Conservation (phyloP, 768 basidiomycete genomes). For the Cystofilobasidium ferigula region DNA sequence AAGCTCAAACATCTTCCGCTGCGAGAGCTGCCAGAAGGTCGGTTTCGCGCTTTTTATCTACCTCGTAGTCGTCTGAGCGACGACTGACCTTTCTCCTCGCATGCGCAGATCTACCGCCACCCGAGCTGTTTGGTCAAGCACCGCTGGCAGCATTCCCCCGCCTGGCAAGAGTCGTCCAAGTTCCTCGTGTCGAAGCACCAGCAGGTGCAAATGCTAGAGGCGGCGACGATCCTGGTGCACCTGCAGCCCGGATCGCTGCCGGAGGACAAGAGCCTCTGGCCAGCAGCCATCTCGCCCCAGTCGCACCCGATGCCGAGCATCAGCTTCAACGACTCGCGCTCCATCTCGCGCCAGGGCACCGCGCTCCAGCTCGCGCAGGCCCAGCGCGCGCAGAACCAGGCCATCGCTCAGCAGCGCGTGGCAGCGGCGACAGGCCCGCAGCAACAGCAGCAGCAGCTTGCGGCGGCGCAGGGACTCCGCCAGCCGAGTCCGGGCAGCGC, state of each 20-base stretch:
- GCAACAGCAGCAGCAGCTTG: not conserved
- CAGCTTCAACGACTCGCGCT: conserved; percentile 27
- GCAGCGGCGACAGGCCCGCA: no score
- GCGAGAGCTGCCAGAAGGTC: conserved; percentile 92
- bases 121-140: conserved; percentile 94
- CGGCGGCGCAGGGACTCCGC: not conserved
- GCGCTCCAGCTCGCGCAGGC: not conserved
- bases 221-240: conserved; percentile 88
- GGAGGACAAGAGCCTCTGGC: conserved; percentile 55
- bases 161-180: conserved; percentile 88
- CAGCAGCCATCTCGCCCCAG: conserved; percentile 32
- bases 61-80: not conserved
- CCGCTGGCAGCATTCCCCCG: conserved; percentile 93
- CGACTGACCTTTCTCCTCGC: conserved; percentile 9
- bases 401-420: no score
- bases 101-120: conserved; percentile 46
- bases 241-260: conserved; percentile 70
- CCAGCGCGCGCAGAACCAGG: not conserved
- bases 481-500: not conserved
- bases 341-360: conserved; percentile 2
- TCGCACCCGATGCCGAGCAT: conserved; percentile 29
- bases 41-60: conserved; percentile 26
- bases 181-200: conserved; percentile 90
- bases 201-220: conserved; percentile 93
- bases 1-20: conserved; percentile 73